These are phyloP conservation scores for Chrysosporium queenslandicum DNA, from an alignment of 2,329 filamentous ascomycete species.

Conservation along the genomic window DNA sequence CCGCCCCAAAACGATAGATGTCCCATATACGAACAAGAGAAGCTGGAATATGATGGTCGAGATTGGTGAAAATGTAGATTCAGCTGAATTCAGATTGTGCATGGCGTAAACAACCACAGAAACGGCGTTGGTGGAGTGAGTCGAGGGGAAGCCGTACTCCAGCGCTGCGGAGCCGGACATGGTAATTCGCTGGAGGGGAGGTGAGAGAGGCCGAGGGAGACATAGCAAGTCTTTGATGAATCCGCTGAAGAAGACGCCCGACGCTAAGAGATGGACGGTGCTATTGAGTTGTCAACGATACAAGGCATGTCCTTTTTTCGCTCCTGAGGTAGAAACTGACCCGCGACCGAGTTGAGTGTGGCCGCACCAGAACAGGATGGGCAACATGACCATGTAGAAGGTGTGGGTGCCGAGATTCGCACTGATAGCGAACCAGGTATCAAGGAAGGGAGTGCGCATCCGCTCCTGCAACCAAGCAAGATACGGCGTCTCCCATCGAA, in stretches of 20 bases:
- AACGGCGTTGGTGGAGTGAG: constrained; percentile 92
- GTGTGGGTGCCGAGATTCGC: constrained; percentile 96
- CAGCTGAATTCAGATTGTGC: constrained; percentile 55
- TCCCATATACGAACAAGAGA: constrained; percentile 71
- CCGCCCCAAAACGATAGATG: constrained; percentile 80
- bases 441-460: constrained; percentile 71
- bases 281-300: constrained; percentile 22
- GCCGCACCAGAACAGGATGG: constrained; percentile 94
- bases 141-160: constrained; percentile 95
- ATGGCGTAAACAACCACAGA: constrained; percentile 83
- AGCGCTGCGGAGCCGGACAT: constrained; percentile 80
- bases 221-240: constrained; percentile 93
- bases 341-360: constrained; percentile 75
- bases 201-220: constrained; percentile 80
- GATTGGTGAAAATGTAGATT: constrained; percentile 51
- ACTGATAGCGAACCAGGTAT: constrained; percentile 93
- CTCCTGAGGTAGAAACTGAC: constrained; percentile 45
- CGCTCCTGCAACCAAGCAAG: constrained; percentile 75
- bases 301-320: constrained; percentile 4
- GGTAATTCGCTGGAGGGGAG: constrained; percentile 84
- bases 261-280: constrained; percentile 61
- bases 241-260: constrained; percentile 76
- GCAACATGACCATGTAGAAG: constrained; percentile 94
- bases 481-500: constrained; percentile 92
- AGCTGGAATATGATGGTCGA: constrained; percentile 55